Evolutionary conservation across 176 grass and related monocot genomes (phyloP).

Genomic region (Cenchrus purpureus): DNA sequence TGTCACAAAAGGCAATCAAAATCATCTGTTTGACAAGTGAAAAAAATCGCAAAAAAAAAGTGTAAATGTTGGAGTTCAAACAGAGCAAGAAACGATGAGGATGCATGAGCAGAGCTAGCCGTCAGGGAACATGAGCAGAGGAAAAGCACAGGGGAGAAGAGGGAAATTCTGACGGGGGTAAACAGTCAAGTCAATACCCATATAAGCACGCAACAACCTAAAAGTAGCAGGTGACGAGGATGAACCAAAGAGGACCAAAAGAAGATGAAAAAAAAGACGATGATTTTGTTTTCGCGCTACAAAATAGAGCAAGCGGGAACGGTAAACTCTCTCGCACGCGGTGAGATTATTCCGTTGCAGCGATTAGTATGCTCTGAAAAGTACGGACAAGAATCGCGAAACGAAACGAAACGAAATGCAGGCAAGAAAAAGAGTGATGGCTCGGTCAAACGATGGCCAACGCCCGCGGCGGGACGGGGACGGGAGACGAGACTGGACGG

Average conservation of each 20-base stretch:
- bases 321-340: not conserved
- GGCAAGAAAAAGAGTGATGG: not conserved
- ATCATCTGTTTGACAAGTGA: not conserved
- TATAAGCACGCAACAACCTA: not conserved
- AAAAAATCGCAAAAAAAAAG: not conserved
- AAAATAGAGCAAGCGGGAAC: not conserved
- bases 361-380: not conserved
- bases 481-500: not conserved
- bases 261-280: not conserved
- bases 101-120: not conserved
- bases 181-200: not conserved
- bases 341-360: not conserved
- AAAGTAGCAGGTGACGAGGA: not conserved
- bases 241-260: too few relatives aligned
- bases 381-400: not conserved
- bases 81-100: not conserved
- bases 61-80: not conserved
- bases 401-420: not conserved
- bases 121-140: not conserved
- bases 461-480: conserved; percentile 32
- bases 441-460: conserved; percentile 15
- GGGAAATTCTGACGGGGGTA: not conserved
- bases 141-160: not conserved
- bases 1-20: not conserved
- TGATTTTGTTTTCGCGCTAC: not conserved